These are phyloP conservation scores for Nemania sp. DNA, from an alignment of 2,329 filamentous ascomycete species.

Conservation along the genomic window DNA sequence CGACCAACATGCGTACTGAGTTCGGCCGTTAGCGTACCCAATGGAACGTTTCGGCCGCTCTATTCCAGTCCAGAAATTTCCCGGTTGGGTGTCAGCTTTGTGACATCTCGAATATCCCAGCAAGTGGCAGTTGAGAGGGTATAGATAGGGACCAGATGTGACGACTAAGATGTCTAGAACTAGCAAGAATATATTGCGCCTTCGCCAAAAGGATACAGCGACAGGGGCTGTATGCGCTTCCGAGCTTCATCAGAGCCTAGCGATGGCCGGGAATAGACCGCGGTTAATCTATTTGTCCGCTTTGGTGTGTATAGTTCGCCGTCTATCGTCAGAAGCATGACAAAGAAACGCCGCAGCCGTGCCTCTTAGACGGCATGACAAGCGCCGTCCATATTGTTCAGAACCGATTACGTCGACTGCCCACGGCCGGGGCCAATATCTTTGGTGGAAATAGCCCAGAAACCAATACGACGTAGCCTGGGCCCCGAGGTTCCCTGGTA, in stretches of 20 bases:
- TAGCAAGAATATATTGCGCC: no score
- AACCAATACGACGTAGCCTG: constrained; percentile 1
- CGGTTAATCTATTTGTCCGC: constrained; percentile 5
- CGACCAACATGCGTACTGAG: background rate
- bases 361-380: constrained; percentile 3
- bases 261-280: no score
- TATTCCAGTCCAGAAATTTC: background rate
- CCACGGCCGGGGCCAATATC: background rate
- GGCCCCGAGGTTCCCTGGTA: constrained; percentile 6
- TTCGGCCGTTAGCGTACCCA: background rate
- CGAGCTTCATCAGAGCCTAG: background rate
- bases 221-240: background rate
- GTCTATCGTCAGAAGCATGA: background rate
- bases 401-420: background rate
- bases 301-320: background rate
- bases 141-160: background rate
- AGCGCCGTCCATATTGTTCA: constrained; percentile 3
- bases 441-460: constrained; percentile 10
- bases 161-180: no score
- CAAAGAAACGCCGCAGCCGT: background rate
- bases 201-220: no score
- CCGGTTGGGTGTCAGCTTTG: background rate
- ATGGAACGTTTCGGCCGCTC: background rate
- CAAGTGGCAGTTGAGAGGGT: background rate
- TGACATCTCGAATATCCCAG: background rate